Conservation (phyloP, 106 monocot species). For the Dendrobium chrysotoxum region DNA sequence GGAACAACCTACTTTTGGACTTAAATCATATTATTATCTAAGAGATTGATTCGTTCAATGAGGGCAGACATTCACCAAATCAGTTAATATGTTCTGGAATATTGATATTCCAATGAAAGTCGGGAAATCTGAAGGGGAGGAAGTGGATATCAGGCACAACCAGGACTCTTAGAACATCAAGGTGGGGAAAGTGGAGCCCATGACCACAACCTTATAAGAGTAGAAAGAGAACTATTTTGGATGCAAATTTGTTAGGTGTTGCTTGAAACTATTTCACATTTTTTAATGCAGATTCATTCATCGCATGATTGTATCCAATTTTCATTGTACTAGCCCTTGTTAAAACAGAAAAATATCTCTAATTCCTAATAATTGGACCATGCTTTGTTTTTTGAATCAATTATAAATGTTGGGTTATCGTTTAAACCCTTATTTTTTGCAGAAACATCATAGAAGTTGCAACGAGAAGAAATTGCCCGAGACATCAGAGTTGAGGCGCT, state of each 20-base stretch:
- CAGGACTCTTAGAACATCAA: neutral
- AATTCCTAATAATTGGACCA: neutral
- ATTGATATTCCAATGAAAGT: neutral
- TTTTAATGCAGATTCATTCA: neutral
- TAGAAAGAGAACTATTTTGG: neutral
- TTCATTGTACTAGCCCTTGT: neutral
- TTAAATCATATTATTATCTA: too few relatives aligned
- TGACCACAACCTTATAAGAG: neutral
- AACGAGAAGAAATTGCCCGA: neutral
- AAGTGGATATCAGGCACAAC: neutral
- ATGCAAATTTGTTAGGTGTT: neutral
- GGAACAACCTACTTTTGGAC: too few relatives aligned
- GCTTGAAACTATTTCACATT: neutral
- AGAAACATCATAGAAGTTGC: neutral
- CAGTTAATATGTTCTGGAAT: neutral
- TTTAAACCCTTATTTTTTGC: neutral
- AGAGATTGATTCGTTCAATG: neutral
- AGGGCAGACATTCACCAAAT: too few relatives aligned
- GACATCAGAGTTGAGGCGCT: constrained; percentile 8
- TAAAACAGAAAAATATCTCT: neutral
- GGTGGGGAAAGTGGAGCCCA: neutral
- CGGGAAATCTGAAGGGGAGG: neutral
- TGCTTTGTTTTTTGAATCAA: neutral
- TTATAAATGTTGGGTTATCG: neutral
- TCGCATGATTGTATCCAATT: neutral